A percentile compares a stretch with the other conserved stretches of the same genome.
Evolutionary conservation across 75 land plant genomes (phyloP).

Genomic region (Cryptomeria japonica): DNA sequence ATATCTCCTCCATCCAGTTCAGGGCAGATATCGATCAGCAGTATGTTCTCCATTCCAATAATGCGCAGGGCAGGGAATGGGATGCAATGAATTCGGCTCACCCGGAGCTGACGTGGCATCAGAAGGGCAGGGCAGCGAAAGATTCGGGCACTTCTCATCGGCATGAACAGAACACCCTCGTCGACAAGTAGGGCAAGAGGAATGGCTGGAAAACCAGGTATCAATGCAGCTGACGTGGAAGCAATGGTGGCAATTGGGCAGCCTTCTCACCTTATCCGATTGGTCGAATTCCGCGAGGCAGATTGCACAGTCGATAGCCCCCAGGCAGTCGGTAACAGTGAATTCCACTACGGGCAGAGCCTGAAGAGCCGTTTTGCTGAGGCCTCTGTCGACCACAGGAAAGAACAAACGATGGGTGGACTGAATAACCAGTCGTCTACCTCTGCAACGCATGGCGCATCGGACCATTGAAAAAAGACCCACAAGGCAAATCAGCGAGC

Average conservation of each 20-base stretch:
- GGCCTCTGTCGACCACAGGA: slow-evolving; percentile 7
- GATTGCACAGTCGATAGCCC: slow-evolving; percentile 12
- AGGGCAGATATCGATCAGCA: slow-evolving; percentile 2
- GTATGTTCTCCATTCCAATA: neutral
- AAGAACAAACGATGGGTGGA: neutral
- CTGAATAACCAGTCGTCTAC: neutral
- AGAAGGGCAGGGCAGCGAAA: neutral
- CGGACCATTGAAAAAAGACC: slow-evolving; percentile 16
- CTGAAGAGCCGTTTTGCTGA: slow-evolving; percentile 18
- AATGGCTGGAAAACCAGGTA: slow-evolving; percentile 22
- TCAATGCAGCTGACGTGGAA: slow-evolving; percentile 32
- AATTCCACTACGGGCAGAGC: slow-evolving; percentile 16
- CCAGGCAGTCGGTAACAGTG: neutral
- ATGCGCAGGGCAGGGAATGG: neutral
- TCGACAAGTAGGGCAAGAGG: slow-evolving; percentile 25
- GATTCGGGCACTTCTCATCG: neutral
- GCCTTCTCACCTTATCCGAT: slow-evolving; percentile 13
- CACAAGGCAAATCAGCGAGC: slow-evolving; percentile 18
- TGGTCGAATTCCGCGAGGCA: slow-evolving; percentile 24
- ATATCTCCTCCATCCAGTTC: neutral
- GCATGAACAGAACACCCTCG: neutral
- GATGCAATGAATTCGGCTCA: neutral
- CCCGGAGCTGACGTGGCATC: neutral
- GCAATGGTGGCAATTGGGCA: slow-evolving; percentile 20
- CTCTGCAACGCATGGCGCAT: slow-evolving; percentile 15